phyloP scores from a whole-genome alignment of 2,329 filamentous ascomycete genomes.

The Scedosporium dehoogii region DNA sequence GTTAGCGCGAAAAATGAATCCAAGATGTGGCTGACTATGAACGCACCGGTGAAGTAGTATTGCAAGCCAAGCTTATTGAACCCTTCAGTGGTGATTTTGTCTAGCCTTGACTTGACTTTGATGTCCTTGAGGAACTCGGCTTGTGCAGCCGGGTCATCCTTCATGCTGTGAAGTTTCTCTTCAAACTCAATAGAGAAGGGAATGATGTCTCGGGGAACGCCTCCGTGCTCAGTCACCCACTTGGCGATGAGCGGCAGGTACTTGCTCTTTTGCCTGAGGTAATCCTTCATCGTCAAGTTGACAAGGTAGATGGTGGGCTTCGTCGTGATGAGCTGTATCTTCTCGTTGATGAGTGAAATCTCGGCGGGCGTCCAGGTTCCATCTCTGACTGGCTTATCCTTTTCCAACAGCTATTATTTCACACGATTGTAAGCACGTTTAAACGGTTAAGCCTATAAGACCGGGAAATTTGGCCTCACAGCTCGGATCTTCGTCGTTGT shows the following conservation, averaged over 20 bases:
- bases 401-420: slow-evolving; percentile 25
- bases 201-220: slow-evolving; percentile 28
- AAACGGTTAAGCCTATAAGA: neutral
- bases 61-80: slow-evolving; percentile 33
- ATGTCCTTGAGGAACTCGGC: slow-evolving; percentile 26
- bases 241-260: slow-evolving; percentile 32
- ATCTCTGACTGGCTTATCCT: slow-evolving; percentile 30
- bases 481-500: slow-evolving; percentile 29
- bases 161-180: slow-evolving; percentile 29
- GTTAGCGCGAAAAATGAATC: too few species aligned
- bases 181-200: slow-evolving; percentile 35
- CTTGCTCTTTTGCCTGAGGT: slow-evolving; percentile 35
- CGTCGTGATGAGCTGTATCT: slow-evolving; percentile 34
- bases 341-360: slow-evolving; percentile 34
- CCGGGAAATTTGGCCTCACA: slow-evolving; percentile 11
- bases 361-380: slow-evolving; percentile 31
- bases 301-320: slow-evolving; percentile 35
- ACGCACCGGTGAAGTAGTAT: slow-evolving; percentile 29
- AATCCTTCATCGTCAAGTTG: slow-evolving; percentile 36
- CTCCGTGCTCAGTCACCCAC: slow-evolving; percentile 34
- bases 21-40: too few species aligned
- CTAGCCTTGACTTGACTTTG: slow-evolving; percentile 30
- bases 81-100: slow-evolving; percentile 33
- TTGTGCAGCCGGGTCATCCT: slow-evolving; percentile 23
- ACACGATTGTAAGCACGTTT: slow-evolving; percentile 6